These are phyloP conservation scores for Candida xyloterini DNA, from an alignment of 805 yeast species.

Conservation along the genomic window DNA sequence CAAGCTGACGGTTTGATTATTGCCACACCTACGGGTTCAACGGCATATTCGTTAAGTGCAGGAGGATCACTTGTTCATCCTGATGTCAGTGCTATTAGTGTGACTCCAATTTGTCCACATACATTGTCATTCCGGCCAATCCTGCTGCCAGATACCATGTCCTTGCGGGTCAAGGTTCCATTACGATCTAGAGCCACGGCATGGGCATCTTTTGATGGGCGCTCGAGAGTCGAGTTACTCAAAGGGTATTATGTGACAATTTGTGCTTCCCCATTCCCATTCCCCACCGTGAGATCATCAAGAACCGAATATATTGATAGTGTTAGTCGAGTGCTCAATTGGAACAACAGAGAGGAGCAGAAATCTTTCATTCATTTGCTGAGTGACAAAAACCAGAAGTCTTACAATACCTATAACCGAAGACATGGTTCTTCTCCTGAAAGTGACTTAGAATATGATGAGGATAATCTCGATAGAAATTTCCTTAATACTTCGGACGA, in stretches of 20 bases:
- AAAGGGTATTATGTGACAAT: constrained; percentile 85
- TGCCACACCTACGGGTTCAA: constrained; percentile 95
- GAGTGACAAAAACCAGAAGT: constrained; percentile 53
- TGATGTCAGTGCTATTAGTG: constrained; percentile 85
- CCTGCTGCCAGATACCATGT: constrained; percentile 90
- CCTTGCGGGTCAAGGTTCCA: constrained; percentile 78
- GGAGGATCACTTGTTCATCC: constrained; percentile 96
- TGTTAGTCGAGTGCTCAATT: constrained; percentile 80
- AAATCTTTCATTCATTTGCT: constrained; percentile 68
- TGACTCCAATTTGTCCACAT: constrained; percentile 96
- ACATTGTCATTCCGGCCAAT: constrained; percentile 91
- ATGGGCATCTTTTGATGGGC: constrained; percentile 96
- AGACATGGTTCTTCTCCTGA: constrained; percentile 18
- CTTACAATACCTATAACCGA: constrained; percentile 32
- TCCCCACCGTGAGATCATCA: constrained; percentile 83
- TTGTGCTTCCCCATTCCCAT: constrained; percentile 84
- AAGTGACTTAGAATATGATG: constrained; percentile 24
- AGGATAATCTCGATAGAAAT: constrained; percentile 19
- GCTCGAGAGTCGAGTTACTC: constrained; percentile 73
- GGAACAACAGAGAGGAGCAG: constrained; percentile 91
- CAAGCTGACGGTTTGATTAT: constrained; percentile 93
- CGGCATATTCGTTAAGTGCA: constrained; percentile 92
- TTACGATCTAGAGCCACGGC: constrained; percentile 78
- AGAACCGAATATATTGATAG: constrained; percentile 78
- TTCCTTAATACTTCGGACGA: constrained; percentile 1